These are phyloP conservation scores for Ophiostoma fasciatum DNA, from an alignment of 2,329 filamentous ascomycete species.

Conservation along the genomic window DNA sequence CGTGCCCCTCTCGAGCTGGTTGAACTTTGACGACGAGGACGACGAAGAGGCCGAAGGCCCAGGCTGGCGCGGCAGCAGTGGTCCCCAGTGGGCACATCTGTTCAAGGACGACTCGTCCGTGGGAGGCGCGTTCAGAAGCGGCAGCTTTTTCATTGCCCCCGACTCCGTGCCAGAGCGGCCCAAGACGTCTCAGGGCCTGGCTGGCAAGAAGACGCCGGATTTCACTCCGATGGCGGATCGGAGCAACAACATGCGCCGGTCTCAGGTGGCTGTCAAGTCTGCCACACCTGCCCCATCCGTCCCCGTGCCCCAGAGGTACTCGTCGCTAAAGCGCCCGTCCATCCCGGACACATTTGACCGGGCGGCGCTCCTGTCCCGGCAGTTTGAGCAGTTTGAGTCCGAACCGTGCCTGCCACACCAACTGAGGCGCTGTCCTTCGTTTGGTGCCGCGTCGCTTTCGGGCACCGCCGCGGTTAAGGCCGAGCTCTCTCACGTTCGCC, in stretches of 20 bases:
- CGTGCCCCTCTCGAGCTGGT: constrained; percentile 13
- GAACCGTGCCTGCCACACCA: not conserved
- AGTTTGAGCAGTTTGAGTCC: too few relatives aligned
- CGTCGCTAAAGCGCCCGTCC: constrained; percentile 1
- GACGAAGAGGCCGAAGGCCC: constrained; percentile 3
- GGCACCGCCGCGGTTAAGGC: not conserved
- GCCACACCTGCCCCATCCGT: not conserved
- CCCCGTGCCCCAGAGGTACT: constrained; percentile 3
- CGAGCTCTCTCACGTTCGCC: not conserved
- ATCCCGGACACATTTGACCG: not conserved
- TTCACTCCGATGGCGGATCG: not conserved
- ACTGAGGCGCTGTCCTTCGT: constrained; percentile 1
- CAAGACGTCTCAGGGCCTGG: constrained; percentile 6
- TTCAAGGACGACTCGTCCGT: not conserved
- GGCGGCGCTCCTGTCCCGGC: not conserved
- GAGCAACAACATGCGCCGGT: constrained; percentile 1
- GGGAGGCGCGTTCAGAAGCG: not conserved
- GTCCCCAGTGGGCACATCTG: not conserved
- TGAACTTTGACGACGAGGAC: constrained; percentile 14
- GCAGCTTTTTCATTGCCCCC: not conserved
- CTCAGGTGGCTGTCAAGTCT: not conserved
- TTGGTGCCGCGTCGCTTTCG: not conserved
- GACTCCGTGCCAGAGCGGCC: constrained; percentile 3
- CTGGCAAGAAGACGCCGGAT: not conserved
- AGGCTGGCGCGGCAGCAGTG: too few relatives aligned